Conservation (phyloP, 768 basidiomycete species). For the Tulasnella sp. region DNA sequence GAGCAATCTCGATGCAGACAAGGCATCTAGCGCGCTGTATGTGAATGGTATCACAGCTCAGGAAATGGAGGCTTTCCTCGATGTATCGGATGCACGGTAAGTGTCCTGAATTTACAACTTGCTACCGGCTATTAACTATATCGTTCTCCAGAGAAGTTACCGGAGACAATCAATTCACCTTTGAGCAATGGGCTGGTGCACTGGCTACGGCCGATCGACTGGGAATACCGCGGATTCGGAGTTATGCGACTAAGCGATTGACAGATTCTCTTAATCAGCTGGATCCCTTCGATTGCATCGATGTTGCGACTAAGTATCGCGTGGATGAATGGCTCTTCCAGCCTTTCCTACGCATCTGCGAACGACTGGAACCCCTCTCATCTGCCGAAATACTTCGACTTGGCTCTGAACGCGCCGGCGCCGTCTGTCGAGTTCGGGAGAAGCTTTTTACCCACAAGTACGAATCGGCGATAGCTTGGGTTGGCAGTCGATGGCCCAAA, state of each 20-base stretch:
- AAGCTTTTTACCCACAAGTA: background rate
- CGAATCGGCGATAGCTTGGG: background rate
- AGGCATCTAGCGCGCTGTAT: background rate
- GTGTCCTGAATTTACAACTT: background rate
- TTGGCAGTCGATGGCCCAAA: background rate
- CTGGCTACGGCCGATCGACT: background rate
- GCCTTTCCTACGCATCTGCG: background rate
- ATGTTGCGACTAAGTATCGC: background rate
- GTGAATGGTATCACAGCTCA: background rate
- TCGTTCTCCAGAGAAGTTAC: background rate
- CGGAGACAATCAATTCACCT: background rate
- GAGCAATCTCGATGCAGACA: background rate
- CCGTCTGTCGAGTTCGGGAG: background rate
- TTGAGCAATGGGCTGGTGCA: background rate
- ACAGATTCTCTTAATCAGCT: background rate
- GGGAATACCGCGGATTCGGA: background rate
- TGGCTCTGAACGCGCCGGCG: background rate
- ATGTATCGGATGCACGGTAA: background rate
- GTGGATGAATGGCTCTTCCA: background rate
- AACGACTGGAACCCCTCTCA: background rate
- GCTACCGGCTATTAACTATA: background rate
- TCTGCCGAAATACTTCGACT: background rate
- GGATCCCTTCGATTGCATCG: background rate
- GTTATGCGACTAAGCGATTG: background rate
- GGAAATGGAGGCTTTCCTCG: conserved; percentile 1